Percentiles rank a stretch among this genome's conserved stretches.
phyloP scores from a whole-genome alignment of 257 asterid genomes.

The Rehmannia glutinosa region DNA sequence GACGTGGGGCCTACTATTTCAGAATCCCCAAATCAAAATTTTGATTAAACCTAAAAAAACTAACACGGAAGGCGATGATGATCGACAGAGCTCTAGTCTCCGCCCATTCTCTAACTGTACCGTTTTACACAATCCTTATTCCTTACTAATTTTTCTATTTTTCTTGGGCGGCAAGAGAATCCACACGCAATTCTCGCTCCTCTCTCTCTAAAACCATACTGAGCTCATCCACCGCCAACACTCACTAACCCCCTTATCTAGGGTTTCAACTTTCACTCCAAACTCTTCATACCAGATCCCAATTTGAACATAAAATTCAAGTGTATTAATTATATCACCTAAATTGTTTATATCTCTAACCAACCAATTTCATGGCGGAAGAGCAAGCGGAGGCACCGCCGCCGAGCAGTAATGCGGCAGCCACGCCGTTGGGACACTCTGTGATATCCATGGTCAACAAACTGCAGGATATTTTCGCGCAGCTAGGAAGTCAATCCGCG shows the following conservation, averaged over 20 bases:
- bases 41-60: too few relatives aligned
- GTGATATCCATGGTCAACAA: slow-evolving; percentile 85
- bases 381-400: slow-evolving; percentile 29
- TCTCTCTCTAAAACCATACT: background rate
- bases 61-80: too few relatives aligned
- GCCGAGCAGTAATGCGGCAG: slow-evolving; percentile 3
- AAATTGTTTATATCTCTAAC: background rate
- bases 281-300: background rate
- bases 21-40: too few relatives aligned
- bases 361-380: slow-evolving; percentile 50
- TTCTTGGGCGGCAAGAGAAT: slow-evolving; percentile 17
- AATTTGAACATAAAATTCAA: background rate
- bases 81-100: too few relatives aligned
- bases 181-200: background rate
- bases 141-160: background rate
- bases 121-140: too few relatives aligned
- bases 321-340: background rate
- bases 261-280: slow-evolving; percentile 18
- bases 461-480: slow-evolving; percentile 88
- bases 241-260: slow-evolving; percentile 15
- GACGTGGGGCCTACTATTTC: too few relatives aligned
- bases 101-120: too few relatives aligned
- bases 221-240: background rate
- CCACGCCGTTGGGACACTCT: slow-evolving; percentile 58
- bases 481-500: slow-evolving; percentile 66